Conservation (phyloP, 108 stramenopile species). For the Discostella stelligeroides region DNA sequence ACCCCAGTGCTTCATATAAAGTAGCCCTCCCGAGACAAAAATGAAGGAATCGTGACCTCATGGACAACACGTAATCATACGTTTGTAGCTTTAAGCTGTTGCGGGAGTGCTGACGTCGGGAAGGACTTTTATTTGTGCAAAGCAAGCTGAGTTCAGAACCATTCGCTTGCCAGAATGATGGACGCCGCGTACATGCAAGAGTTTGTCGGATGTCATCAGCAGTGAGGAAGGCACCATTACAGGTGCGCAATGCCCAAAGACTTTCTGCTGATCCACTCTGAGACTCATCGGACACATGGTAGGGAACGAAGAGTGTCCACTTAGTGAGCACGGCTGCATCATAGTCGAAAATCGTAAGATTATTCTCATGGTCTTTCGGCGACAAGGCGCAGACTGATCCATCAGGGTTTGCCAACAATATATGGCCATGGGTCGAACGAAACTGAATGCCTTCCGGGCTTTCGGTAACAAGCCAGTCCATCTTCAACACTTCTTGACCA, state of each 20-base stretch:
- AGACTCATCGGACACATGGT: slow-evolving; percentile 23
- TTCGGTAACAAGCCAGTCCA: slow-evolving; percentile 47
- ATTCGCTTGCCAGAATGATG: slow-evolving; percentile 61
- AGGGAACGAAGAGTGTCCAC: slow-evolving; percentile 42
- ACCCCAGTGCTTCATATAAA: slow-evolving; percentile 50
- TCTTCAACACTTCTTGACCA: slow-evolving; percentile 4
- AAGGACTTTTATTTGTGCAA: slow-evolving; percentile 55
- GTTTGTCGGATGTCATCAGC: slow-evolving; percentile 29
- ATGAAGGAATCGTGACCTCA: slow-evolving; percentile 45
- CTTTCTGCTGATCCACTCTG: slow-evolving; percentile 14
- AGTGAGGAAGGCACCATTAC: slow-evolving; percentile 51
- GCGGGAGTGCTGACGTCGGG: slow-evolving; percentile 55
- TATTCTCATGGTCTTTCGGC: slow-evolving; percentile 20
- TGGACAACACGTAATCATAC: slow-evolving; percentile 40
- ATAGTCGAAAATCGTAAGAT: slow-evolving; percentile 16
- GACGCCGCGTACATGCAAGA: slow-evolving; percentile 42
- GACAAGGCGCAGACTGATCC: slow-evolving; percentile 29
- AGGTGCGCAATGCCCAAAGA: slow-evolving; percentile 56
- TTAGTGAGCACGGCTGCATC: slow-evolving; percentile 13
- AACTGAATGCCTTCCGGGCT: slow-evolving; percentile 42
- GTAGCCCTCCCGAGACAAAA: slow-evolving; percentile 45
- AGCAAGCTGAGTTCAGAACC: slow-evolving; percentile 47
- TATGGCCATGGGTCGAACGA: slow-evolving; percentile 43
- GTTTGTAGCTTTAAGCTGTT: slow-evolving; percentile 51
- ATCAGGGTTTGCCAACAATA: slow-evolving; percentile 28